Conservation (phyloP, 495 filamentous ascomycete genomes). For the Neurospora cerealis region DNA sequence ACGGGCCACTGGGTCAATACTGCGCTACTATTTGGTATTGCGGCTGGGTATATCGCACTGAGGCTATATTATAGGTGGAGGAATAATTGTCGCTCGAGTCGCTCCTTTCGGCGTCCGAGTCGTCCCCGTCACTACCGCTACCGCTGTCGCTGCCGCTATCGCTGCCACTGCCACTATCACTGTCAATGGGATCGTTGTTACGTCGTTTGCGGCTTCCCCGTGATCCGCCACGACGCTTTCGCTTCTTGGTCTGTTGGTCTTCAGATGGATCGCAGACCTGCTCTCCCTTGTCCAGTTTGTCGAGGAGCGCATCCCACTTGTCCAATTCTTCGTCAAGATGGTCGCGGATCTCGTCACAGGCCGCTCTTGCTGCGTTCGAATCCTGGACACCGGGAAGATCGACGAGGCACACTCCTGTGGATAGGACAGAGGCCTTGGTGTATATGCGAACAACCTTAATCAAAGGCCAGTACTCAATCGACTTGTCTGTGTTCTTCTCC, state of each 20-base stretch:
- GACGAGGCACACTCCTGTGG: conserved; percentile 55
- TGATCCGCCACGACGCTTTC: conserved; percentile 14
- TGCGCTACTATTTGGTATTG: too few relatives aligned
- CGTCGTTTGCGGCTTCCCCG: conserved; percentile 12
- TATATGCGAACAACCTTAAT: conserved; percentile 55
- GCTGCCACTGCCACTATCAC: not conserved
- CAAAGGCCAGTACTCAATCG: conserved; percentile 54
- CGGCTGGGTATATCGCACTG: too few relatives aligned
- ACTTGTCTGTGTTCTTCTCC: conserved; percentile 21
- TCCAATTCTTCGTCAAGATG: conserved; percentile 25
- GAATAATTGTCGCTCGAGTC: conserved; percentile 19
- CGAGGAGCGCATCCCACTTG: conserved; percentile 37
- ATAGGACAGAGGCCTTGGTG: conserved; percentile 47
- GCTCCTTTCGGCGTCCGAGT: conserved; percentile 6
- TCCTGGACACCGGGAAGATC: conserved; percentile 59
- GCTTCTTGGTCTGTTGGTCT: conserved; percentile 19
- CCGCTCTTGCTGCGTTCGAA: conserved; percentile 53
- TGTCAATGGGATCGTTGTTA: conserved; percentile 7
- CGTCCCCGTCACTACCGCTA: too few relatives aligned
- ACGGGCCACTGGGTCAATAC: too few relatives aligned
- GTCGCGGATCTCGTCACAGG: conserved; percentile 5
- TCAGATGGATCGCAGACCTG: conserved; percentile 37
- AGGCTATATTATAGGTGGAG: too few relatives aligned
- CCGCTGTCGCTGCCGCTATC: not conserved
- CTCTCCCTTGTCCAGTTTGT: conserved; percentile 35